These are phyloP conservation scores for Yamagishiella unicocca DNA, from an alignment of 139 green algal genomes.

Conservation along the genomic window DNA sequence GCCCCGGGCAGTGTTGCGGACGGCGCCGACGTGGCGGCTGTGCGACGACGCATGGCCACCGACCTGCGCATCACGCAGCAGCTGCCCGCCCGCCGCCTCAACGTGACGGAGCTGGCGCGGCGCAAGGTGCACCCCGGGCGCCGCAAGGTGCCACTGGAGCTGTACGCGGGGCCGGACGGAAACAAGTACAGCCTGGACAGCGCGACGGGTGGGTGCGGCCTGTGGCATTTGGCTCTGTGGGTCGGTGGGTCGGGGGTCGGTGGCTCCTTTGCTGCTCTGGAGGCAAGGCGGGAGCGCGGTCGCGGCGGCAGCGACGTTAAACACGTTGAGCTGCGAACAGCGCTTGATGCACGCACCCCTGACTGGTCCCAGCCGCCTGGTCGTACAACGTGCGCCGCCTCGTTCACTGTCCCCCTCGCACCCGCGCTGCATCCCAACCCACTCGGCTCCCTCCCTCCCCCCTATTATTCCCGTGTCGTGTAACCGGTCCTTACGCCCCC, in stretches of 20 bases:
- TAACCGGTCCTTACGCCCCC: not conserved
- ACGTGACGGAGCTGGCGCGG: slow-evolving; percentile 12
- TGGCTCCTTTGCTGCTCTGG: not conserved
- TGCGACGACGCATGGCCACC: slow-evolving; percentile 20
- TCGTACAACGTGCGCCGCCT: too few relatives aligned
- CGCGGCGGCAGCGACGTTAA: too few relatives aligned
- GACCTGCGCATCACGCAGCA: slow-evolving; percentile 16
- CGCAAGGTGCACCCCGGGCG: slow-evolving; percentile 42
- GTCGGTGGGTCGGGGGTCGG: too few relatives aligned
- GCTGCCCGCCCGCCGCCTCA: not conserved
- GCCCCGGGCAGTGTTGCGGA: not conserved
- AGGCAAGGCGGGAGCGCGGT: too few relatives aligned
- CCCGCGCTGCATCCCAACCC: not conserved
- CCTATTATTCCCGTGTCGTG: not conserved
- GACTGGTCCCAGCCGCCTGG: too few relatives aligned
- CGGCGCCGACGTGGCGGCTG: not conserved
- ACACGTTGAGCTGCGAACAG: too few relatives aligned
- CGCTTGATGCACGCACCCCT: too few relatives aligned
- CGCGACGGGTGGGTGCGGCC: not conserved
- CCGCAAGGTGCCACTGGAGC: slow-evolving; percentile 15
- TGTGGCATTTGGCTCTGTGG: too few relatives aligned
- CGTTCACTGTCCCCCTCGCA: too few relatives aligned
- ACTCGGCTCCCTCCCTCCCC: not conserved
- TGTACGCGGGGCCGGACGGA: slow-evolving; percentile 13
- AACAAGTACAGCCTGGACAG: slow-evolving; percentile 1